Percentiles rank a stretch among this genome's conserved stretches.
Conservation (phyloP, 257 asterid species). For the Solanum raphanifolium region DNA sequence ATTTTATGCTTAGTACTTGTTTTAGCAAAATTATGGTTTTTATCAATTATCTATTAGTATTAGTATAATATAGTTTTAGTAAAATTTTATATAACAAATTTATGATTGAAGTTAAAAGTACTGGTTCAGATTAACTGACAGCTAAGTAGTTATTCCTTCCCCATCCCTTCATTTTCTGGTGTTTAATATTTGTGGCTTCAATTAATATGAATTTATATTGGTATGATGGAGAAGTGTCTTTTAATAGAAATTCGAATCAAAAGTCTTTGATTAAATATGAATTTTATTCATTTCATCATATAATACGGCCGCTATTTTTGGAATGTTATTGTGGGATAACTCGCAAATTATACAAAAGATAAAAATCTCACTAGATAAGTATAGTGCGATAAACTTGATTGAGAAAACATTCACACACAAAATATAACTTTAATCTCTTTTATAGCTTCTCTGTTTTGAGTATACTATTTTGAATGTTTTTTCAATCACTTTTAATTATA, state of each 20-base stretch:
- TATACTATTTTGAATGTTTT: neutral
- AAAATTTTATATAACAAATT: neutral
- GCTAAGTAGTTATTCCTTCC: neutral
- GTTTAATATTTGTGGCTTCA: neutral
- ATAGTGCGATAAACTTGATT: neutral
- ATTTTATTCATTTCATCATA: too few species aligned
- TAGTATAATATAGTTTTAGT: neutral
- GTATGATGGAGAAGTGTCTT: neutral
- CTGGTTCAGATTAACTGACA: neutral
- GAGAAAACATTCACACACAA: neutral
- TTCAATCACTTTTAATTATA: neutral
- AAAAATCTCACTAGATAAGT: neutral
- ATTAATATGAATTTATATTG: neutral
- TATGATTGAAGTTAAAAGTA: neutral
- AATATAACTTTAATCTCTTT: neutral
- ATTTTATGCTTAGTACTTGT: neutral
- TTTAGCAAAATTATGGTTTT: neutral
- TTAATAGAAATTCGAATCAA: too few species aligned
- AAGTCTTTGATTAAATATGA: neutral
- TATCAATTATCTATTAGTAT: neutral
- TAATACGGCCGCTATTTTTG: rapidly evolving
- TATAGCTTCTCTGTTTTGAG: neutral
- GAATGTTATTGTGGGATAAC: rapidly evolving
- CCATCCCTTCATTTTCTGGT: neutral
- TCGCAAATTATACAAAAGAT: neutral